phyloP scores from a whole-genome alignment of 768 basidiomycete genomes.

The Mycena vulgaris region DNA sequence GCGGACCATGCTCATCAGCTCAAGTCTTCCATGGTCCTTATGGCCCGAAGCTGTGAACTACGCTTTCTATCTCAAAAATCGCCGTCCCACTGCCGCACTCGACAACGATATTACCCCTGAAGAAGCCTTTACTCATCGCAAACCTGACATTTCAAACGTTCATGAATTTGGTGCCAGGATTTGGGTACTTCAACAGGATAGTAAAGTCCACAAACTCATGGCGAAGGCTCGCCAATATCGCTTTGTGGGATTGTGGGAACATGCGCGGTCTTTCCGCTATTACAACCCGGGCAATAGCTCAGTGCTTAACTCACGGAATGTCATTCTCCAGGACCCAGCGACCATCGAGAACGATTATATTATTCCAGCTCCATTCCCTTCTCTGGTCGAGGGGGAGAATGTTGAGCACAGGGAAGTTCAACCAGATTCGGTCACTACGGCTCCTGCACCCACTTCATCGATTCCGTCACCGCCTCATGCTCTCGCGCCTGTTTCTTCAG shows the following conservation, averaged over 20 bases:
- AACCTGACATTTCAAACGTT: conserved; percentile 34
- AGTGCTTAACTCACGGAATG: conserved; percentile 9
- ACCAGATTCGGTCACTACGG: conserved; percentile 1
- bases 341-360: not conserved
- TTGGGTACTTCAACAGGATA: conserved; percentile 32
- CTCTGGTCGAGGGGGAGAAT: conserved; percentile 23
- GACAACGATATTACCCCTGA: conserved; percentile 39
- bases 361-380: conserved; percentile 5
- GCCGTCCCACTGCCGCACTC: conserved; percentile 11
- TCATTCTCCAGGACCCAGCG: conserved; percentile 10
- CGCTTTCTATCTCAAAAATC: conserved; percentile 42
- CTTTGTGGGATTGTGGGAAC: conserved; percentile 9
- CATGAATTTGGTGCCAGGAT: conserved; percentile 44
- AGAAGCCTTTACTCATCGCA: conserved; percentile 43
- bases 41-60: conserved; percentile 38
- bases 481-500: not conserved
- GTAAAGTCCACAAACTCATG: conserved; percentile 19
- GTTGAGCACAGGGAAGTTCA: not conserved
- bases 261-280: conserved; percentile 4
- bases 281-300: not conserved
- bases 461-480: not conserved
- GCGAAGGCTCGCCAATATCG: conserved; percentile 15
- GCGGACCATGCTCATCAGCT: conserved; percentile 39
- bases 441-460: not conserved
- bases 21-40: conserved; percentile 27